A percentile compares a stretch with the other conserved stretches of the same genome.
Conservation (phyloP, 1,139 yeast species). For the Kluyveromyces sp. region DNA sequence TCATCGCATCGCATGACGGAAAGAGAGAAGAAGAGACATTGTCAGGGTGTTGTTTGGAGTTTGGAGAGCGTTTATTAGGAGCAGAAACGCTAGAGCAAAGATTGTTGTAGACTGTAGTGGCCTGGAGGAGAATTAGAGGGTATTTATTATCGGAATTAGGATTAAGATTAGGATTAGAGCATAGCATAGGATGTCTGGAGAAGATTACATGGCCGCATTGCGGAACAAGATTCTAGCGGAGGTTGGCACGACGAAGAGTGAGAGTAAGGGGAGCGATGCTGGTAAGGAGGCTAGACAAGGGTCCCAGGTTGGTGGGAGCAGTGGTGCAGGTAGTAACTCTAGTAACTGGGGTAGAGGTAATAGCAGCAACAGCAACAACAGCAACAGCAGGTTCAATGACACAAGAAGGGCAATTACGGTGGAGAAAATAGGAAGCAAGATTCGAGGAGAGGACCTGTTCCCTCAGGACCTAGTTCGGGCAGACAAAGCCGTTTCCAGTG, state of each 20-base stretch:
- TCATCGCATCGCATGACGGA: too few relatives aligned
- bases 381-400: too few relatives aligned
- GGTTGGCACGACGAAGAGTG: not conserved
- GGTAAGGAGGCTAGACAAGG: not conserved
- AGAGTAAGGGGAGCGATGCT: not conserved
- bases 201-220: constrained; percentile 2
- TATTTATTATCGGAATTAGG: too few relatives aligned
- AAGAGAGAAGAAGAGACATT: too few relatives aligned
- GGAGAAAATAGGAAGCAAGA: not conserved
- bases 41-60: too few relatives aligned
- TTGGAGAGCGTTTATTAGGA: too few relatives aligned
- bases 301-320: not conserved
- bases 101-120: too few relatives aligned
- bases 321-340: not conserved
- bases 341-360: not conserved
- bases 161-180: not conserved
- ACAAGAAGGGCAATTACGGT: too few relatives aligned
- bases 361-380: too few relatives aligned
- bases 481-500: not conserved
- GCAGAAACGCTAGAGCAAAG: too few relatives aligned
- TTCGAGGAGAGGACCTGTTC: not conserved
- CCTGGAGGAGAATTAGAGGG: too few relatives aligned
- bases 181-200: not conserved
- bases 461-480: not conserved
- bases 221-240: constrained; percentile 4